Percentiles rank a stretch among this genome's conserved stretches.
phyloP scores from a whole-genome alignment of 2,329 filamentous ascomycete species.

The Cytospora leucostoma region DNA sequence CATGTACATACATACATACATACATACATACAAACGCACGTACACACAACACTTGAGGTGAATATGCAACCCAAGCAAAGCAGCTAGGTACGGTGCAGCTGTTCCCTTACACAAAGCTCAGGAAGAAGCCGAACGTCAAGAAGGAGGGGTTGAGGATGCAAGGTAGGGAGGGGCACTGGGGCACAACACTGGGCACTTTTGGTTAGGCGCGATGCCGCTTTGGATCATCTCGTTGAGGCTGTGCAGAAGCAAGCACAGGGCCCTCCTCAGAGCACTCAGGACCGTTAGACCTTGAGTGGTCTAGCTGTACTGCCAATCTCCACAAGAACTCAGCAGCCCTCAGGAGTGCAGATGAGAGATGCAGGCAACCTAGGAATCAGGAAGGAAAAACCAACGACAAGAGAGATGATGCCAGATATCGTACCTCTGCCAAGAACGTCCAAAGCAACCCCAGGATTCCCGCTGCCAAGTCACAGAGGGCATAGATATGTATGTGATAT shows the following conservation, averaged over 20 bases:
- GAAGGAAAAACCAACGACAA: background rate
- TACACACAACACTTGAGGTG: too few species aligned
- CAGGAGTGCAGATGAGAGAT: background rate
- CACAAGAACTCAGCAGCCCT: background rate
- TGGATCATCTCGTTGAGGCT: background rate
- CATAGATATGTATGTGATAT: background rate
- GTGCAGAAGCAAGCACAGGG: background rate
- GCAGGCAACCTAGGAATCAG: background rate
- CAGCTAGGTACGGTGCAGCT: too few species aligned
- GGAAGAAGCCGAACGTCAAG: background rate
- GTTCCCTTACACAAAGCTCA: background rate
- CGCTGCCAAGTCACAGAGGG: background rate
- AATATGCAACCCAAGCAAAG: too few species aligned
- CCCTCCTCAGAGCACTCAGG: background rate
- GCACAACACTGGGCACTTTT: background rate
- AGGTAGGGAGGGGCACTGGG: background rate
- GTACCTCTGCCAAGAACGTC: background rate
- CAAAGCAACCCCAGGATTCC: too few species aligned
- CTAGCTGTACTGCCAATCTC: slow-evolving; percentile 1
- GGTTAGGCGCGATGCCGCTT: background rate
- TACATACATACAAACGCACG: too few species aligned
- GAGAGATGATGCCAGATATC: background rate
- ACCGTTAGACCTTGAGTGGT: background rate
- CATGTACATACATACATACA: too few species aligned
- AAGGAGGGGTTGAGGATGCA: background rate